These are phyloP conservation scores for Elsinoe arachidis DNA, from an alignment of 2,329 filamentous ascomycete genomes.

Conservation along the genomic window DNA sequence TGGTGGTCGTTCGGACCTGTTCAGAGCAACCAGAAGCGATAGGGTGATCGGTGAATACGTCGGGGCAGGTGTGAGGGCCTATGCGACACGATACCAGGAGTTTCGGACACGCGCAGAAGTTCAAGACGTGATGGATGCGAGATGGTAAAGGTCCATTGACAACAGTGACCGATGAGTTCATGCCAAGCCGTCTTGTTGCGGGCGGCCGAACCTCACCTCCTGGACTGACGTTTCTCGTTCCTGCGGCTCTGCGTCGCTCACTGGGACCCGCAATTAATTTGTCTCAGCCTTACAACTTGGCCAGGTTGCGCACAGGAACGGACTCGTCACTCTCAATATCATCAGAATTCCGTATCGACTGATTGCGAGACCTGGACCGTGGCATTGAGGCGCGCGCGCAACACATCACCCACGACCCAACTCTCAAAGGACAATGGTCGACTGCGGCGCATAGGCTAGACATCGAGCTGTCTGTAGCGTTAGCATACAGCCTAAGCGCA, in stretches of 20 bases:
- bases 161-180: neutral
- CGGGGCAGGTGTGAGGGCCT: neutral
- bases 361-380: neutral
- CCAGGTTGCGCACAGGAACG: neutral
- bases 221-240: neutral
- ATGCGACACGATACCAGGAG: neutral
- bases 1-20: neutral
- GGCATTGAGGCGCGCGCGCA: neutral
- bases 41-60: neutral
- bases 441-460: neutral
- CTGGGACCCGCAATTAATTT: neutral
- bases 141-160: constrained; percentile 1
- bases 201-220: neutral
- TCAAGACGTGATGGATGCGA: neutral
- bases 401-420: neutral
- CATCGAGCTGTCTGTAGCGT: neutral
- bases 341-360: neutral
- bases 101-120: neutral
- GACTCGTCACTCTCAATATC: neutral
- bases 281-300: constrained; percentile 2
- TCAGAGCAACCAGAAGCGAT: neutral
- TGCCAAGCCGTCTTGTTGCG: neutral
- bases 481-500: neutral
- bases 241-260: constrained; percentile 6
- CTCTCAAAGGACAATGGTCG: neutral